Evolutionary conservation across 768 basidiomycete species (phyloP).

Genomic region (Lactarius evosmus): DNA sequence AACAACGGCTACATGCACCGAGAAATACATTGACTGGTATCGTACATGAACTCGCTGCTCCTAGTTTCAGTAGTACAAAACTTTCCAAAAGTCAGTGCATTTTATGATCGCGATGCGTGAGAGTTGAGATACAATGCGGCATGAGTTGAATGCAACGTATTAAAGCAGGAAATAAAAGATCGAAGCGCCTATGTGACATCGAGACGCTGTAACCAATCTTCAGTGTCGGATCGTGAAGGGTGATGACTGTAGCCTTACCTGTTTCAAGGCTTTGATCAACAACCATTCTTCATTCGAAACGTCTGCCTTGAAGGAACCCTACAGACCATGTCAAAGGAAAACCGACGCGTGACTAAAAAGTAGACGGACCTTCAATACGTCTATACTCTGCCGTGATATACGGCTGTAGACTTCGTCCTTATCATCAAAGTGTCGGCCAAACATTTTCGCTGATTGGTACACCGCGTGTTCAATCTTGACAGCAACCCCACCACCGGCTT

Average conservation of each 20-base stretch:
- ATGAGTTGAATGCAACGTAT: background rate
- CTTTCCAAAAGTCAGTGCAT: background rate
- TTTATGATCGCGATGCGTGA: background rate
- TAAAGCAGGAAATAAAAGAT: background rate
- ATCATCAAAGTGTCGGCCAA: conserved; percentile 93
- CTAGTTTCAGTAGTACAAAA: conserved; percentile 2
- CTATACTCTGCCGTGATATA: conserved; percentile 90
- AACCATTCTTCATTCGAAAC: conserved; percentile 91
- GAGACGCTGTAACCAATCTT: conserved; percentile 36
- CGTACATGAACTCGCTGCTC: conserved; percentile 8
- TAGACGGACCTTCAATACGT: conserved; percentile 80
- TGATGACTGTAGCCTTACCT: conserved; percentile 43
- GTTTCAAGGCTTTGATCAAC: conserved; percentile 84
- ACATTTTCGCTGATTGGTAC: conserved; percentile 93
- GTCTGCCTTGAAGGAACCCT: conserved; percentile 86
- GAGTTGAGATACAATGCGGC: background rate
- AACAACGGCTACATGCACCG: conserved; percentile 15
- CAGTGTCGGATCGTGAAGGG: background rate
- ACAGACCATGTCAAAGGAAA: conserved; percentile 23
- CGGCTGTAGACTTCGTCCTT: conserved; percentile 92
- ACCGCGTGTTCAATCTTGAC: conserved; percentile 98
- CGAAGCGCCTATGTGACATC: conserved; percentile 34
- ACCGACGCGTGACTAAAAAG: background rate
- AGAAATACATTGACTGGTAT: conserved; percentile 9
- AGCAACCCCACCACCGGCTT: conserved; percentile 94